A percentile compares a stretch with the other conserved stretches of the same genome.
Evolutionary conservation across 1,139 yeast species (phyloP).

Genomic region (Spathaspora jeffriesii): DNA sequence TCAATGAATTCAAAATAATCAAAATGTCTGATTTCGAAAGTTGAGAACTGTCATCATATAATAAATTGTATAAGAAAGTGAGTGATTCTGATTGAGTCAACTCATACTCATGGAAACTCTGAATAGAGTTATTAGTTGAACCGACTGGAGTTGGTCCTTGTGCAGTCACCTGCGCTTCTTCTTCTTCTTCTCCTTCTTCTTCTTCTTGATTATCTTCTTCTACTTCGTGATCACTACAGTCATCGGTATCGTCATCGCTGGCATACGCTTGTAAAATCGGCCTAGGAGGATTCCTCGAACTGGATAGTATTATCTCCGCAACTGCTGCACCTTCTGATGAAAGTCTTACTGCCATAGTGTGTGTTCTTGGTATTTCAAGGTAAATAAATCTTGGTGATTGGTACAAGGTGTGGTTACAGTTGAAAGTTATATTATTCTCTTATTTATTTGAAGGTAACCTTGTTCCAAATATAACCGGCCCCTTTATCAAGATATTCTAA

Average conservation of each 20-base stretch:
- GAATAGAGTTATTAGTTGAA: slow-evolving; percentile 6
- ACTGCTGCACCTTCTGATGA: not conserved
- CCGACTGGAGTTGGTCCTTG: not conserved
- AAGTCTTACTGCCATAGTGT: slow-evolving; percentile 3
- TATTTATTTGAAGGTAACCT: not conserved
- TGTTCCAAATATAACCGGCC: not conserved
- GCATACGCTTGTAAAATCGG: slow-evolving; percentile 4
- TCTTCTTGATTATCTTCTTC: not conserved
- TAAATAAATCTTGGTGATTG: not conserved
- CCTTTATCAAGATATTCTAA: not conserved
- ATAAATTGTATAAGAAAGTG: slow-evolving; percentile 39
- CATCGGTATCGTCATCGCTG: slow-evolving; percentile 3
- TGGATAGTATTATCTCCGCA: slow-evolving; percentile 1
- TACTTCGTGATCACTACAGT: slow-evolving; percentile 3
- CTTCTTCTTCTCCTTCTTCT: not conserved
- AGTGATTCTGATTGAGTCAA: slow-evolving; percentile 42
- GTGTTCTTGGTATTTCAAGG: not conserved
- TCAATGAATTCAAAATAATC: slow-evolving; percentile 33
- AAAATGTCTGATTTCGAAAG: slow-evolving; percentile 39
- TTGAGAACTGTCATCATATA: slow-evolving; percentile 37
- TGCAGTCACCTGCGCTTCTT: not conserved
- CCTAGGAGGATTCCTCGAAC: not conserved
- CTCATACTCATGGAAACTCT: slow-evolving; percentile 33
- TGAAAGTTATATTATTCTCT: not conserved
- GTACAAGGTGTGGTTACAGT: not conserved